These are phyloP conservation scores for Volvox africanus DNA, from an alignment of 139 green algal genomes.

Conservation along the genomic window DNA sequence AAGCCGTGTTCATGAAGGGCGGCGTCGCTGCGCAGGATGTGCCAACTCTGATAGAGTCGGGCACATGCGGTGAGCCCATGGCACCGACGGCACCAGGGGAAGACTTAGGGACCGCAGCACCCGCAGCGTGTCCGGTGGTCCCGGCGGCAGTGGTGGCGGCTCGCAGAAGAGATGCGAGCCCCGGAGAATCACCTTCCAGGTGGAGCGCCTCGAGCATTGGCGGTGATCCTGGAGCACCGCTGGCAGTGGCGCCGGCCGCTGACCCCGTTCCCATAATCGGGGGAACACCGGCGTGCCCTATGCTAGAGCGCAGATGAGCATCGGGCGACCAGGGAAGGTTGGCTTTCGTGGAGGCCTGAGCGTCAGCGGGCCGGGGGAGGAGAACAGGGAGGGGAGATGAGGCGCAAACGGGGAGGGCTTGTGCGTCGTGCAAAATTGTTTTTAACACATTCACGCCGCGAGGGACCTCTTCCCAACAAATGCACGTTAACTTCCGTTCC, in stretches of 20 bases:
- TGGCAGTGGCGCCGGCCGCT: not conserved
- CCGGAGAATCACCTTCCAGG: slow-evolving; percentile 31
- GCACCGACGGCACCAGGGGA: not conserved
- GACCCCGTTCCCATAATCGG: no score
- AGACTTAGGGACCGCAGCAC: not conserved
- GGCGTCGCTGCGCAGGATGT: not conserved
- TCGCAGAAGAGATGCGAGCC: not conserved
- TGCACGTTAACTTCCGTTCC: no score
- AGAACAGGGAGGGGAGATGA: not conserved
- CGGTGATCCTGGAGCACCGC: not conserved
- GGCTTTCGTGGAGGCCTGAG: slow-evolving; percentile 15
- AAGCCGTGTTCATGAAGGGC: not conserved
- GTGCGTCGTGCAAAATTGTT: no score
- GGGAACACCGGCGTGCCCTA: not conserved
- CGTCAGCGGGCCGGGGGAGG: not conserved
- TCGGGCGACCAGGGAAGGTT: slow-evolving; percentile 31
- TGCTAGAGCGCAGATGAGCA: not conserved
- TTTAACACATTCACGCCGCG: no score
- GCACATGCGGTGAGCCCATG: not conserved
- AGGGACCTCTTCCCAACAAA: no score
- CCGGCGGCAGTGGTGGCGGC: not conserved
- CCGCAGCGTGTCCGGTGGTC: not conserved
- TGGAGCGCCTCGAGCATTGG: slow-evolving; percentile 39
- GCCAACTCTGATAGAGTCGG: not conserved
- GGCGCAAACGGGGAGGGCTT: no score